Evolutionary conservation across 495 filamentous ascomycete genomes (phyloP).

Genomic region (Pseudomonodictys pantanalensis): DNA sequence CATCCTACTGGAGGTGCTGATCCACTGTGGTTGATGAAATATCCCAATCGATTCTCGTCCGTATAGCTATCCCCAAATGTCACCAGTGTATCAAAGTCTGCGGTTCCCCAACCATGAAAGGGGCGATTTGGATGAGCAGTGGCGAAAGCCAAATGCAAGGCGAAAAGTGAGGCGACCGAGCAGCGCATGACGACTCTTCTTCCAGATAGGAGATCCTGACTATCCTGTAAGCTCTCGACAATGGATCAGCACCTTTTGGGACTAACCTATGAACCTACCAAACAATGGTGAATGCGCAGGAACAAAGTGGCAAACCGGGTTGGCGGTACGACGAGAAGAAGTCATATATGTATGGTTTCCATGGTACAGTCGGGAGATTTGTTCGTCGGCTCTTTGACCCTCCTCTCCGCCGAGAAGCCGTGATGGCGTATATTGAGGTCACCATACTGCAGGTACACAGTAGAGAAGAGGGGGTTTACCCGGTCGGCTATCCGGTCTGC

Average conservation of each 20-base stretch:
- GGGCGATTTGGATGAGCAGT: neutral
- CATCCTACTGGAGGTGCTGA: conserved; percentile 60
- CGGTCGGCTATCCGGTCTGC: no score
- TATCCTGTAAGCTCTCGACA: neutral
- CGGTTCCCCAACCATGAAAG: conserved; percentile 36
- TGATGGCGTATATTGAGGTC: conserved; percentile 11
- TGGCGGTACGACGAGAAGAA: conserved; percentile 2
- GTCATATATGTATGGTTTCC: conserved; percentile 7
- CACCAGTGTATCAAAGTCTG: conserved; percentile 52
- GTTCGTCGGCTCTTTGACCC: neutral
- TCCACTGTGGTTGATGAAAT: conserved; percentile 58
- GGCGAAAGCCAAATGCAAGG: conserved; percentile 17
- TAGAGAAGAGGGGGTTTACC: conserved; percentile 10
- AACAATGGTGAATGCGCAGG: no score
- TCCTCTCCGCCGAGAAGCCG: conserved; percentile 23
- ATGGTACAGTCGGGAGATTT: neutral
- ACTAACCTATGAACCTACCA: neutral
- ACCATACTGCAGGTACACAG: conserved; percentile 4
- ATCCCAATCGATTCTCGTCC: conserved; percentile 62
- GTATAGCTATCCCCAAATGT: conserved; percentile 75
- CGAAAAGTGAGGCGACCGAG: conserved; percentile 14
- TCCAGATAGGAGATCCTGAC: neutral
- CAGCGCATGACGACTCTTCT: conserved; percentile 1
- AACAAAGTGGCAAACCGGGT: conserved; percentile 10
- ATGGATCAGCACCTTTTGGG: neutral